Percentiles rank a stretch among this genome's conserved stretches.
Conservation (phyloP, 306 rosid species). For the Astragalus membranaceus region DNA sequence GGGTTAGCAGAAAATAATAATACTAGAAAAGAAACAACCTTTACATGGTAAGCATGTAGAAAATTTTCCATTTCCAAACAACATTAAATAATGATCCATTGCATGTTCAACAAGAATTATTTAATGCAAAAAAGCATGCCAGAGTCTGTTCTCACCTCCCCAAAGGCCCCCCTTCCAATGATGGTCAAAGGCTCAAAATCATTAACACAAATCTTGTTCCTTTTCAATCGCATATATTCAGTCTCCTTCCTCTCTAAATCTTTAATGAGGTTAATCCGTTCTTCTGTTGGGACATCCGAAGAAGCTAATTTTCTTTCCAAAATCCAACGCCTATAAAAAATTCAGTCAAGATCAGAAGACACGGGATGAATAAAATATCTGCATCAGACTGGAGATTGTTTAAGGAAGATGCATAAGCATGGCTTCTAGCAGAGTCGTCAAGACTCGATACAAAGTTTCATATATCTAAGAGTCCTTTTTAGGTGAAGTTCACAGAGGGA, state of each 20-base stretch:
- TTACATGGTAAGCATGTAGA: constrained; percentile 2
- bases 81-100: not conserved
- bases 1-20: constrained; percentile 22
- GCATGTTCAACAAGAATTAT: constrained; percentile 12
- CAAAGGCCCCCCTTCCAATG: constrained; percentile 98
- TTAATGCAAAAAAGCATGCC: constrained; percentile 4
- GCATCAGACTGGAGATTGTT: constrained; percentile 17
- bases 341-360: constrained; percentile 22
- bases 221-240: constrained; percentile 89
- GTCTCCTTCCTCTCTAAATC: constrained; percentile 97
- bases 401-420: constrained; percentile 6
- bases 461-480: not conserved
- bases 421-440: not conserved
- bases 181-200: constrained; percentile 95
- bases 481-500: constrained; percentile 11
- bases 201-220: constrained; percentile 89
- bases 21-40: not conserved
- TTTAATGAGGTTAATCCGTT: constrained; percentile 76
- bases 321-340: constrained; percentile 76
- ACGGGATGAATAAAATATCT: constrained; percentile 5
- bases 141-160: constrained; percentile 70
- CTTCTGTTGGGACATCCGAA: constrained; percentile 90
- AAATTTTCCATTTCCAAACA: constrained; percentile 16
- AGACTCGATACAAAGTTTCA: not conserved
- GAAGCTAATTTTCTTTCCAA: constrained; percentile 85